Percentiles rank a stretch among this genome's conserved stretches.
Evolutionary conservation across 2,329 filamentous ascomycete genomes (phyloP).

Genomic region (Phoma sp.): DNA sequence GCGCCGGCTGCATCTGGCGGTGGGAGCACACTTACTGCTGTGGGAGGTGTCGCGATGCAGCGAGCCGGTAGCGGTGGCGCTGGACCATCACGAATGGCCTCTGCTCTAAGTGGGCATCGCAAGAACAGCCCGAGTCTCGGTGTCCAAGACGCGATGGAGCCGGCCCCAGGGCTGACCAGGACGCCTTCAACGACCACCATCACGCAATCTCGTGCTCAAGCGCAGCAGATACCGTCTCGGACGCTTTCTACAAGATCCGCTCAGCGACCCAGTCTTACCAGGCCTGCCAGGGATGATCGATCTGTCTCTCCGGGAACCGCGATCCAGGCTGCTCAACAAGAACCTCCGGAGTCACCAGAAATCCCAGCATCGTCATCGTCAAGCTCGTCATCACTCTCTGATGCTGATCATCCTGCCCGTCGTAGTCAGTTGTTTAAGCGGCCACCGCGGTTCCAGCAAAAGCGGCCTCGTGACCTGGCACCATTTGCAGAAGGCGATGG

Average conservation of each 20-base stretch:
- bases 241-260: constrained; percentile 35
- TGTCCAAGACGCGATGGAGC: constrained; percentile 52
- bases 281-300: constrained; percentile 24
- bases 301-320: constrained; percentile 8
- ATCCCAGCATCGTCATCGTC: constrained; percentile 35
- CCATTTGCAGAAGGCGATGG: constrained; percentile 39
- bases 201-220: constrained; percentile 47
- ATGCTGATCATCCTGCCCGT: constrained; percentile 45
- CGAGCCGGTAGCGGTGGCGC: constrained; percentile 56
- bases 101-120: constrained; percentile 62
- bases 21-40: constrained; percentile 51
- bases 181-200: constrained; percentile 58
- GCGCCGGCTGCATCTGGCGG: constrained; percentile 54
- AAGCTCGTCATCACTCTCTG: constrained; percentile 44
- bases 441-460: constrained; percentile 45
- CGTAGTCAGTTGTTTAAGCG: constrained; percentile 54
- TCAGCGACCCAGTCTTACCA: constrained; percentile 29
- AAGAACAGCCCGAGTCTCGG: constrained; percentile 62
- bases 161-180: constrained; percentile 49
- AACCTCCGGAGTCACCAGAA: constrained; percentile 29
- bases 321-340: constrained; percentile 12
- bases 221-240: constrained; percentile 32
- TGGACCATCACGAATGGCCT: constrained; percentile 55
- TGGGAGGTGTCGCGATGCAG: constrained; percentile 56
- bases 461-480: constrained; percentile 35